Base-by-base conservation (phyloP, 140 eudicot species). In the Cichorium intybus region DNA sequence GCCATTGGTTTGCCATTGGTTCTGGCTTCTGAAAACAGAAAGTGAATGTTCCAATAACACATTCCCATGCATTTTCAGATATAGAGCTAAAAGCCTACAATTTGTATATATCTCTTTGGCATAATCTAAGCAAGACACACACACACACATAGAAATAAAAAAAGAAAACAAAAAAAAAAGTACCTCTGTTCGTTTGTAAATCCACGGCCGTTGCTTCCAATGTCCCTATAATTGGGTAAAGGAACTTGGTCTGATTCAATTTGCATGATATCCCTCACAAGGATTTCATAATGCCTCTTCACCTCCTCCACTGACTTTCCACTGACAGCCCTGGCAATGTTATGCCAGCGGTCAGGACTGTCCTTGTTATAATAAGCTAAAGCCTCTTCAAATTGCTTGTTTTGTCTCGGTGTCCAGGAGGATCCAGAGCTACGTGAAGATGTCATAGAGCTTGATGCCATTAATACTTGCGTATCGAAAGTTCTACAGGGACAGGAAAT, bases 311-410 rank as follows among this genome's bases (percentile, higher is more conserved):
- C 82, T 6, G 97, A 79, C 73, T 84, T 90, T 49, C 95, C 97
- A 10, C 84, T 80, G 3, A 87, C 95, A 54, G 81, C 80, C 66
- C 86, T 61, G n/a, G 97, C 97, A 24, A 90, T 79, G 62, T 87
- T 84, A 57, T 87, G 88, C 97, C 95, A 90, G 2, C 97, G 78
- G 68, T 90, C 88, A 20, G 93, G 93, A 27, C 81, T 84, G 68
- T 87, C 96, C 74, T 77, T 78, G 78, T 87, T 94, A 57, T 68
- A 90, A 72, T 56, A 69, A 43, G 97, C 97, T 26, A 90, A 67
- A 47, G 97, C 97, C 68, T 87, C 92, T 66, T 90, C 96, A 55
- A 90, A 90, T 53, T 82, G 95, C 81, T 91, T 87, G 85, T 91
- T 85, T 64, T 91, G 97, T 75, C 79, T 84, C 14, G 80, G 61